Base-by-base conservation (phyloP, 2,329 filamentous ascomycete genomes). In the Xylaria hypoxylon region DNA sequence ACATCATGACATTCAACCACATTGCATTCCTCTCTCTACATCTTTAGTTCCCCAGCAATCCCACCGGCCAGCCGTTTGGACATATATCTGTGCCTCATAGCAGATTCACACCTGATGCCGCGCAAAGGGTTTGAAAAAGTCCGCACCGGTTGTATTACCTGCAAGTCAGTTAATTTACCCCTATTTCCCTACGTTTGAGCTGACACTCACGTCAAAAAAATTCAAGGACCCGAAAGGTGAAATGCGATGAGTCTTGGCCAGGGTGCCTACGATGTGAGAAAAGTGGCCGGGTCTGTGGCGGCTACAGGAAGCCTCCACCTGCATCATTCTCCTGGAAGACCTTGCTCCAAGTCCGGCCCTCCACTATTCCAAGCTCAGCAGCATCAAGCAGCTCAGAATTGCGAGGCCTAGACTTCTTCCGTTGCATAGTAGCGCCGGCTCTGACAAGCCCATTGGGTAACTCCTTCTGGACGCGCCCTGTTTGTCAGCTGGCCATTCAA, bases 161-260 rank as follows among this genome's bases (percentile, higher is more conserved):
- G 70, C 70, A 71, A 71, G 70, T 71, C 3, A 67, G 68, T 70
- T 7, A 47, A 53, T 55, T 40, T 53, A 8, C 8, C 2, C 19
- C 3, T 35, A 15, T 38, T 13, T 24, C 15, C 15, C 13, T 2
- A 40, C 15, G 7, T 40, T 40, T 2, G 24, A 17, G 15, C 24
- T 2, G 13, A 53, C 11, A 35, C 48, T 61, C 0, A 59, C 22
- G 24, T 6, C 2, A n/a, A 48, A n/a, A 22, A 31, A n/a, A n/a
- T n/a, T 19, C 59, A 76, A 68, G 76, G 53, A 68, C 70, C 33
- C 73, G 77, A 22, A 74, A 72, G 51, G 71, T 79, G 50, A 79
- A 78, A 61, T 78, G 77, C 26, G 77, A 79, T 35, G 77, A 78
- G 67, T 70, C 64, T 3, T 69, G 71, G 26, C 77, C 77, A 2